Conservation (phyloP, 352 stramenopile species). For the Phytophthora hibernalis region DNA sequence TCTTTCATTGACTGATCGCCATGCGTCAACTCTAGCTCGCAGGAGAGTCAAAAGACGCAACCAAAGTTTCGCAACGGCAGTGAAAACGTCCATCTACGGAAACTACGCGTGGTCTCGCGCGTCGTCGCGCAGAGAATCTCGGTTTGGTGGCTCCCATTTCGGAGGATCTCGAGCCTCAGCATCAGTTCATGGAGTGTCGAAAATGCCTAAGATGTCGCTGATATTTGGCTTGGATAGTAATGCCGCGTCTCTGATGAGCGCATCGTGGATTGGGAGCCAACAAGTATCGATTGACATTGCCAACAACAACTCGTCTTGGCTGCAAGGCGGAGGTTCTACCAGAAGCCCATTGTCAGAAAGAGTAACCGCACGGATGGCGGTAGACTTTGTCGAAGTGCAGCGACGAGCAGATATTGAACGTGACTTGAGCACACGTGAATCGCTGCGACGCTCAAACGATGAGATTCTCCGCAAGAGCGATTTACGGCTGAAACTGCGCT, state of each 20-base stretch:
- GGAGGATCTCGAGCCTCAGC: constrained; percentile 29
- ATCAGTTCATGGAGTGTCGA: constrained; percentile 35
- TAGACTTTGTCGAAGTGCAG: constrained; percentile 48
- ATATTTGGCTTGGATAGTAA: constrained; percentile 2
- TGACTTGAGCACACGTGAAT: constrained; percentile 54
- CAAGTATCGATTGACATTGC: constrained; percentile 23
- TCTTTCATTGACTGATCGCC: constrained; percentile 26
- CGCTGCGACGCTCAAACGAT: constrained; percentile 35
- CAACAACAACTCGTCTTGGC: constrained; percentile 20
- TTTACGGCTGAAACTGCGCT: constrained; percentile 56
- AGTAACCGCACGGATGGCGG: constrained; percentile 24
- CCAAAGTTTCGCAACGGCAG: constrained; percentile 8
- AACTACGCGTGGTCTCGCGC: constrained; percentile 40
- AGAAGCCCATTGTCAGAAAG: constrained; percentile 12
- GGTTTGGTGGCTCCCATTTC: constrained; percentile 40
- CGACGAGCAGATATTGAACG: constrained; percentile 54
- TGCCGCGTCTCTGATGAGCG: constrained; percentile 11
- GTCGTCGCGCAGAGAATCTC: constrained; percentile 45
- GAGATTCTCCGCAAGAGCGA: constrained; percentile 48
- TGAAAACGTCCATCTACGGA: constrained; percentile 26
- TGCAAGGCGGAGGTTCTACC: neutral
- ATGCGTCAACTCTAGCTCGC: constrained; percentile 27
- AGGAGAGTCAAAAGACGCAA: constrained; percentile 36
- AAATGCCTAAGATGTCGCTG: constrained; percentile 42
- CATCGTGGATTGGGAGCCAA: constrained; percentile 22